Evolutionary conservation across 176 grass and related monocot species (phyloP).

Genomic region (Chrysopogon serrulatus): DNA sequence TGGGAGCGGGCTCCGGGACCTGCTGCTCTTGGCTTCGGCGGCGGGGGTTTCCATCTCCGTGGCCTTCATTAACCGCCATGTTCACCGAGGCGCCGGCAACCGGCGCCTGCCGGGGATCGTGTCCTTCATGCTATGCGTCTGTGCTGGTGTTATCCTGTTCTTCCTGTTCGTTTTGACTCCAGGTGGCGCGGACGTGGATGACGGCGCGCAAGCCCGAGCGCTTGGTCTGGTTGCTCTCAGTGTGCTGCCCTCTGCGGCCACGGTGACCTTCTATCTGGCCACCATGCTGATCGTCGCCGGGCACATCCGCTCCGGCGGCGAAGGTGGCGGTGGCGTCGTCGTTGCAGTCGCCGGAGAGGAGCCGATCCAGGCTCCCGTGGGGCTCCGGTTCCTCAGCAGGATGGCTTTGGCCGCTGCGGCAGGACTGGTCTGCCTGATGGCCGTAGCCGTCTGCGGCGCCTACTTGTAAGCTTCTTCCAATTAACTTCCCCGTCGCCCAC

Average conservation of each 20-base stretch:
- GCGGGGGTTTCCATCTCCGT: not conserved
- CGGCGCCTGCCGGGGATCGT: not conserved
- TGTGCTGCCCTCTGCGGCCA: not conserved
- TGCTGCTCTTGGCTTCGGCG: not conserved
- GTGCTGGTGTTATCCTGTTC: not conserved
- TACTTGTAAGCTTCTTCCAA: not conserved
- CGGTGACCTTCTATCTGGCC: not conserved
- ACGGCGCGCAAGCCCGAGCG: not conserved
- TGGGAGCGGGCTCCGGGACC: not conserved
- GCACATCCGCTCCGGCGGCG: not conserved
- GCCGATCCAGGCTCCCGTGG: not conserved
- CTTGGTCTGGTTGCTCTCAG: not conserved
- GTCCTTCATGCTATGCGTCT: not conserved
- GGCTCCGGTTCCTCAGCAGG: not conserved
- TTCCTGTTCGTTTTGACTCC: not conserved
- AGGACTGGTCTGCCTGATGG: not conserved
- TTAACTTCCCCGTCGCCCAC: not conserved
- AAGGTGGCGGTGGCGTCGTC: not conserved
- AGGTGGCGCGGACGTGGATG: not conserved
- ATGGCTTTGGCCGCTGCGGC: not conserved
- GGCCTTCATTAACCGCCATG: not conserved
- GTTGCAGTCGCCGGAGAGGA: not conserved
- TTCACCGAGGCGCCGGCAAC: not conserved
- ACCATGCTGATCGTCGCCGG: not conserved
- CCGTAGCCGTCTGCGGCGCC: not conserved